These are phyloP conservation scores for Saturnispora mendoncae DNA, from an alignment of 805 yeast species.

Conservation along the genomic window DNA sequence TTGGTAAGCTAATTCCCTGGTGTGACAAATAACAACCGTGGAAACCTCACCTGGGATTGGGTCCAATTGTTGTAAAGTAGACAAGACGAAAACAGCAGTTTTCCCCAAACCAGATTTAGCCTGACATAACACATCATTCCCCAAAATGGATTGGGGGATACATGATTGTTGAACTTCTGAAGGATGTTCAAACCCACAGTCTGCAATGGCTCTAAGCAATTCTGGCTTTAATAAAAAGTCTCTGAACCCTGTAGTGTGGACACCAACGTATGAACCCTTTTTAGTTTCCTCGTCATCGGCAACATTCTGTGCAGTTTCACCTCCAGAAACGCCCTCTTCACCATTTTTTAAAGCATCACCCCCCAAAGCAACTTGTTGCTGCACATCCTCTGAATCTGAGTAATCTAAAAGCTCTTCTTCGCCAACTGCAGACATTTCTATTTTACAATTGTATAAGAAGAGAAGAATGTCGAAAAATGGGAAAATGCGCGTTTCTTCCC, in stretches of 20 bases:
- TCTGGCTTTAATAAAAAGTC: conserved; percentile 96
- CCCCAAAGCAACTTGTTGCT: conserved; percentile 31
- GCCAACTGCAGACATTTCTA: conserved; percentile 80
- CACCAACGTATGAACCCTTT: conserved; percentile 96
- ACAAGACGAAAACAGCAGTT: conserved; percentile 93
- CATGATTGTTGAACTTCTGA: conserved; percentile 99
- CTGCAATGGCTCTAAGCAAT: conserved; percentile 93
- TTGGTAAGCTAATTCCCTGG: conserved; percentile 98
- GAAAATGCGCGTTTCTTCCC: background rate
- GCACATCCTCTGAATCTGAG: conserved; percentile 96
- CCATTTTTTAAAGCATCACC: conserved; percentile 21
- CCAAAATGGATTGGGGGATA: conserved; percentile 95
- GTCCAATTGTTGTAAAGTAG: conserved; percentile 93
- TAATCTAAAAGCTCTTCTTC: conserved; percentile 99
- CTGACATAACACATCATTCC: conserved; percentile 96
- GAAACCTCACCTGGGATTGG: conserved; percentile 96
- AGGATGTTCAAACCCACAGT: conserved; percentile 99
- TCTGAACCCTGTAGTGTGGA: conserved; percentile 97
- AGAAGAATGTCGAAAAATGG: background rate
- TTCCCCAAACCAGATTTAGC: conserved; percentile 99
- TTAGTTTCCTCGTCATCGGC: conserved; percentile 55
- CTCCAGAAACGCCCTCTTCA: conserved; percentile 13
- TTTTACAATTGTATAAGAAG: background rate
- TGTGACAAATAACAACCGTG: conserved; percentile 91
- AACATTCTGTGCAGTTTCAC: conserved; percentile 16